Evolutionary conservation across 2,329 filamentous ascomycete species (phyloP).

Genomic region (Cladophialophora yegresii): DNA sequence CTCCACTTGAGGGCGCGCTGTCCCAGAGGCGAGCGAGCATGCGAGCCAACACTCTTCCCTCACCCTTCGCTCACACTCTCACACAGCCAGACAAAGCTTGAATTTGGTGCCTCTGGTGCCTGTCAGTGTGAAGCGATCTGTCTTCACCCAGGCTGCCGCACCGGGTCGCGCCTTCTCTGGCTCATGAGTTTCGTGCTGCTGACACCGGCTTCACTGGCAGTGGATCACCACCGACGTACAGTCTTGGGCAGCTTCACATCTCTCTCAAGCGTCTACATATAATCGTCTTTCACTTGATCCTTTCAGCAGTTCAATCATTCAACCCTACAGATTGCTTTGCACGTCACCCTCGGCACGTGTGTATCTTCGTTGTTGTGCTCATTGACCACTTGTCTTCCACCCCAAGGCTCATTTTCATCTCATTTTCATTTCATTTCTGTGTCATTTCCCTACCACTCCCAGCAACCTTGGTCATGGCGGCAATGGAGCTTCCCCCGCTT

Average conservation of each 20-base stretch:
- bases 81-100: neutral
- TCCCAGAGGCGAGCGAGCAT: neutral
- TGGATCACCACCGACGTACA: neutral
- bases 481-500: slow-evolving; percentile 26
- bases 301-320: neutral
- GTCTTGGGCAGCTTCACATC: neutral
- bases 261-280: neutral
- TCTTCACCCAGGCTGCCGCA: slow-evolving; percentile 12
- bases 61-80: too few species aligned
- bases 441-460: neutral
- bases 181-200: neutral
- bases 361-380: neutral
- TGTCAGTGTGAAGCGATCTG: slow-evolving; percentile 1
- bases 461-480: neutral
- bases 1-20: neutral
- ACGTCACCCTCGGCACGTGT: neutral
- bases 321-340: neutral
- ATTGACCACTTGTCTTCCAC: neutral
- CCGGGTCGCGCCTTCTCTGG: slow-evolving; percentile 4
- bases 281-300: neutral
- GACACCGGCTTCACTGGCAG: neutral
- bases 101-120: slow-evolving; percentile 3
- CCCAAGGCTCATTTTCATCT: neutral
- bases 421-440: neutral
- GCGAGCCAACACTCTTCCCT: neutral